These are phyloP conservation scores for Penicillium vulpinum DNA, from an alignment of 2,329 filamentous ascomycete genomes.

Conservation along the genomic window DNA sequence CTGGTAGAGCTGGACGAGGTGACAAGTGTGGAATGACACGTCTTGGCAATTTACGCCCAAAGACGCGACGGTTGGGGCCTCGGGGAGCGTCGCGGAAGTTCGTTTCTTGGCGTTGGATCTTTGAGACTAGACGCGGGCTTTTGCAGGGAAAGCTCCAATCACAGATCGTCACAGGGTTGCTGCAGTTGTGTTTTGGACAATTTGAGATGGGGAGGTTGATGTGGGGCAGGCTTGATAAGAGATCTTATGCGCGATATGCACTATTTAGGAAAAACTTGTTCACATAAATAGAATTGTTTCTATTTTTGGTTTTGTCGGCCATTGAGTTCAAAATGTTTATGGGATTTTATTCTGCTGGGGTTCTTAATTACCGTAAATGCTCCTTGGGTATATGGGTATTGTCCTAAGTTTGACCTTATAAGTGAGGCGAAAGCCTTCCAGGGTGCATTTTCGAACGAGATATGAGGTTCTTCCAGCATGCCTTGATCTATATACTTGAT, in stretches of 20 bases:
- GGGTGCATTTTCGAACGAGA: too few species aligned
- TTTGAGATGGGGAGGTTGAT: constrained; percentile 1
- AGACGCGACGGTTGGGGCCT: neutral
- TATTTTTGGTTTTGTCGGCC: neutral
- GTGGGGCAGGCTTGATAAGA: neutral
- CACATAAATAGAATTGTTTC: neutral
- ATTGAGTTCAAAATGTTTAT: too few species aligned
- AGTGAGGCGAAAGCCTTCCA: neutral
- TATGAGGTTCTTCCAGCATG: neutral
- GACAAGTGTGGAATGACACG: neutral
- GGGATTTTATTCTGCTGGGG: too few species aligned
- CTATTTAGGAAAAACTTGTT: neutral
- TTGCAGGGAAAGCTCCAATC: neutral
- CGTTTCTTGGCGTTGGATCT: neutral
- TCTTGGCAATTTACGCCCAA: neutral
- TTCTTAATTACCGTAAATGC: too few species aligned
- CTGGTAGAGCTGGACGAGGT: neutral
- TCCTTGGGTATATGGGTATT: too few species aligned
- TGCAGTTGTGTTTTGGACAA: neutral
- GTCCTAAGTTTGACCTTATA: neutral
- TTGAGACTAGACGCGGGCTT: neutral
- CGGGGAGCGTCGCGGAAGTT: neutral
- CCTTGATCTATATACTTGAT: neutral
- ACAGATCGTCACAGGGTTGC: neutral
- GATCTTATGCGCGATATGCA: neutral